phyloP scores from a whole-genome alignment of 805 yeast genomes.

The Ogataea parapolymorpha region DNA sequence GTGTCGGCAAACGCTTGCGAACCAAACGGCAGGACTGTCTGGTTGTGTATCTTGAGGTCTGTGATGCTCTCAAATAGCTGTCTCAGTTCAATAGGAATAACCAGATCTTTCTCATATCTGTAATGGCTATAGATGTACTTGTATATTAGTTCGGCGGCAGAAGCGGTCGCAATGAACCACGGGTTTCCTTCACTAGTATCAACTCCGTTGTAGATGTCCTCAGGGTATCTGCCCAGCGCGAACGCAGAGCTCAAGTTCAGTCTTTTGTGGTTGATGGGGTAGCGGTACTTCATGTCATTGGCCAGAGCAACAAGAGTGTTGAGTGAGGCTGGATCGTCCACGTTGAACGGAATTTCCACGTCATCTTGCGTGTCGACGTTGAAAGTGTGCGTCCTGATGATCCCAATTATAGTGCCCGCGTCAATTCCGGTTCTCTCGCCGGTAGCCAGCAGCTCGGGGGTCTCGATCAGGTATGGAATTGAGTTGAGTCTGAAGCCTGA shows the following conservation, averaged over 20 bases:
- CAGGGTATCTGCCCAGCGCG: conserved; percentile 90
- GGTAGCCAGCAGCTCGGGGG: conserved; percentile 44
- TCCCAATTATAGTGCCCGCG: conserved; percentile 62
- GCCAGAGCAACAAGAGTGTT: conserved; percentile 63
- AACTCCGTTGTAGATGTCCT: conserved; percentile 80
- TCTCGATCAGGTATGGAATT: conserved; percentile 63
- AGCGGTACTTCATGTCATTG: conserved; percentile 66
- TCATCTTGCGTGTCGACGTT: conserved; percentile 32
- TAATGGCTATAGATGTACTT: conserved; percentile 48
- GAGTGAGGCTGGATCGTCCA: conserved; percentile 53
- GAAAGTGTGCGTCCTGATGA: conserved; percentile 42
- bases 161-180: conserved; percentile 80
- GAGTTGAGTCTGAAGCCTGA: conserved; percentile 40
- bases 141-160: conserved; percentile 63
- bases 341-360: conserved; percentile 56
- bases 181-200: conserved; percentile 81
- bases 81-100: conserved; percentile 27
- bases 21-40: conserved; percentile 34
- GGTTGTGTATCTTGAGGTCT: conserved; percentile 19
- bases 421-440: conserved; percentile 70
- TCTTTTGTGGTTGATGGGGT: conserved; percentile 66
- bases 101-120: conserved; percentile 39
- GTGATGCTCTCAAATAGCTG: conserved; percentile 23
- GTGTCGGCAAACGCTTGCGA: conserved; percentile 45
- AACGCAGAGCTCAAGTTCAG: conserved; percentile 45